These are phyloP conservation scores for Penium margaritaceum DNA, from an alignment of 139 green algal genomes.

Conservation along the genomic window DNA sequence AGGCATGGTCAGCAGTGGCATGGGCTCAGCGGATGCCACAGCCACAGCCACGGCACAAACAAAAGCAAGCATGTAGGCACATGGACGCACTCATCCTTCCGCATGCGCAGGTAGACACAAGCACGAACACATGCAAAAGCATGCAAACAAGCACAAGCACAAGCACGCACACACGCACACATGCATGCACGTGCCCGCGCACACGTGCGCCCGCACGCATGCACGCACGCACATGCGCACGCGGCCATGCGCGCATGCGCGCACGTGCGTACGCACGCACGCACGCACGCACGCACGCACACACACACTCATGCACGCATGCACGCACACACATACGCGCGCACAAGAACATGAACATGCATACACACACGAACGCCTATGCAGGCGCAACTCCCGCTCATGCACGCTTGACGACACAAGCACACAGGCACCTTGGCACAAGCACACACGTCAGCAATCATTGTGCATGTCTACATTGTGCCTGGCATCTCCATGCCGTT, in stretches of 20 bases:
- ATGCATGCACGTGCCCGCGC: neutral
- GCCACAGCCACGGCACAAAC: neutral
- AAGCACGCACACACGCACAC: neutral
- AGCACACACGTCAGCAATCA: too few species aligned
- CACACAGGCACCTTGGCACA: conserved; percentile 21
- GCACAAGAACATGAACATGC: too few species aligned
- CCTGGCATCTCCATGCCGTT: too few species aligned
- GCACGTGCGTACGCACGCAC: neutral
- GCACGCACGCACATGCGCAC: neutral
- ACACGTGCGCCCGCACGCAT: neutral
- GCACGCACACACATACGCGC: conserved; percentile 15
- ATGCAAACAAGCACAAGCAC: neutral
- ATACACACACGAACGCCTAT: neutral
- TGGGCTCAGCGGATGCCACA: neutral
- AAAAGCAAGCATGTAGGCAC: neutral
- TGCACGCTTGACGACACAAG: conserved; percentile 10
- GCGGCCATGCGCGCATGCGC: neutral
- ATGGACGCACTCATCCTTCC: neutral
- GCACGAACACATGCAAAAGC: neutral
- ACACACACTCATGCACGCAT: conserved; percentile 10
- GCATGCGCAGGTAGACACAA: neutral
- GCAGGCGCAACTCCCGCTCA: conserved; percentile 9
- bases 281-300: neutral
- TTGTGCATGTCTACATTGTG: too few species aligned
- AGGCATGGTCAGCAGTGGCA: too few species aligned